phyloP scores from a whole-genome alignment of 495 filamentous ascomycete species.

The Cryomyces minteri region DNA sequence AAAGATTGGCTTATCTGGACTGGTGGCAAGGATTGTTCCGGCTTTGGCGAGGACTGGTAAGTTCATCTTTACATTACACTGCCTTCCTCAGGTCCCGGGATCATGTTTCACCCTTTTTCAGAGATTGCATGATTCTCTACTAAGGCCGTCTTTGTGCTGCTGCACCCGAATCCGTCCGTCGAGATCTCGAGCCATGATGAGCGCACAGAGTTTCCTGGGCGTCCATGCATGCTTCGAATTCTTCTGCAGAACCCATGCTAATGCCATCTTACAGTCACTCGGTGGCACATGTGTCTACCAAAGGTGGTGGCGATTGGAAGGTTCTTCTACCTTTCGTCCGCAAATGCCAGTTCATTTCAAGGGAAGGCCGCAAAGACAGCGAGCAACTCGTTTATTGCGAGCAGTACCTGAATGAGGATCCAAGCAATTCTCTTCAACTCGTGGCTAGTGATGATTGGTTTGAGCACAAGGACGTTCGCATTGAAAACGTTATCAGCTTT shows the following conservation, averaged over 20 bases:
- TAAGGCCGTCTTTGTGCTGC: too few species aligned
- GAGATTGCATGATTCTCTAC: too few species aligned
- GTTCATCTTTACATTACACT: too few species aligned
- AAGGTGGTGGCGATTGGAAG: constrained; percentile 63
- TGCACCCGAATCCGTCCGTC: too few species aligned
- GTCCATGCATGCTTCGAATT: too few species aligned
- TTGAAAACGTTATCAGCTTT: constrained; percentile 60
- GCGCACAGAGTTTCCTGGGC: not conserved
- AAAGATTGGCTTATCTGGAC: constrained; percentile 85
- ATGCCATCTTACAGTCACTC: constrained; percentile 20
- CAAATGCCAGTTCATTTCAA: constrained; percentile 63
- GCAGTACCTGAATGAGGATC: constrained; percentile 44
- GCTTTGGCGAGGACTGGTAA: constrained; percentile 28
- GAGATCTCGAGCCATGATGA: too few species aligned
- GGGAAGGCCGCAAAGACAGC: constrained; percentile 36
- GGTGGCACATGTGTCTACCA: constrained; percentile 48
- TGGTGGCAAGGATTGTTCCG: constrained; percentile 40
- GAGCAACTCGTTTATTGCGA: constrained; percentile 67
- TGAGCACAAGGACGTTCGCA: constrained; percentile 33
- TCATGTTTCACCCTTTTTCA: too few species aligned
- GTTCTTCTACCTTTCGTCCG: constrained; percentile 44
- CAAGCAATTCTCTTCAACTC: constrained; percentile 40
- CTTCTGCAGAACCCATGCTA: too few species aligned
- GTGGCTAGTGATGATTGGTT: constrained; percentile 61
- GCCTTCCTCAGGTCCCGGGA: too few species aligned